Conservation (phyloP, 2,329 filamentous ascomycete genomes). For the Fusarium robinianum region DNA sequence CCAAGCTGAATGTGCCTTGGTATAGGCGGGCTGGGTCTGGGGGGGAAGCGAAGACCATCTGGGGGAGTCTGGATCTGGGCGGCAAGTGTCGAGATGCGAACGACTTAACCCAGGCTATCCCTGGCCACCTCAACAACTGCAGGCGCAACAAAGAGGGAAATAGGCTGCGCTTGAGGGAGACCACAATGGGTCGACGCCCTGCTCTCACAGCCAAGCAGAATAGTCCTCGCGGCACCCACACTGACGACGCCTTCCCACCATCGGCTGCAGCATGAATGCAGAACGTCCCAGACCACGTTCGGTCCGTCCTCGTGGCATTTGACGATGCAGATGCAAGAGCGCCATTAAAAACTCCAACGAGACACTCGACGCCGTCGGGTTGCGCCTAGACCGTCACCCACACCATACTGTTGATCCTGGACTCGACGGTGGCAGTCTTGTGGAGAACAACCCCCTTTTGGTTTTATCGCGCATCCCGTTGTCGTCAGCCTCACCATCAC, state of each 20-base stretch:
- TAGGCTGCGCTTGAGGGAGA: background rate
- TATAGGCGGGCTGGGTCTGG: background rate
- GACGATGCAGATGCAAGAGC: background rate
- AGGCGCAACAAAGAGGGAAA: background rate
- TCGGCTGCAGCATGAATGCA: conserved; percentile 3
- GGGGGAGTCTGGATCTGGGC: background rate
- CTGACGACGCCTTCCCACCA: conserved; percentile 10
- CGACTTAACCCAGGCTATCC: background rate
- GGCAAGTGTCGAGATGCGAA: background rate
- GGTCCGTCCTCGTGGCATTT: background rate
- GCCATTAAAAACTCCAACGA: background rate
- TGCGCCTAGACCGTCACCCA: background rate
- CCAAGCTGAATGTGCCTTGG: background rate
- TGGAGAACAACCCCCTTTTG: background rate
- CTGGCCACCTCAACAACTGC: background rate
- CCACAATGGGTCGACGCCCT: conserved; percentile 7
- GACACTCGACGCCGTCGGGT: background rate
- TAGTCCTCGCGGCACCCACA: too few relatives aligned
- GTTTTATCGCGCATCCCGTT: too few relatives aligned
- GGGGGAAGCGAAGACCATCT: background rate
- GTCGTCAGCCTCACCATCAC: background rate
- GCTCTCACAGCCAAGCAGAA: background rate
- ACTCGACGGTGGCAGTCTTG: conserved; percentile 1
- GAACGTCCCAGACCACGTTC: background rate
- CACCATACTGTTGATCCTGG: background rate